Percentiles rank a stretch among this genome's conserved stretches.
These are phyloP conservation scores for Erysimum cheiri DNA, from an alignment of 441 rosid species.

Conservation along the genomic window DNA sequence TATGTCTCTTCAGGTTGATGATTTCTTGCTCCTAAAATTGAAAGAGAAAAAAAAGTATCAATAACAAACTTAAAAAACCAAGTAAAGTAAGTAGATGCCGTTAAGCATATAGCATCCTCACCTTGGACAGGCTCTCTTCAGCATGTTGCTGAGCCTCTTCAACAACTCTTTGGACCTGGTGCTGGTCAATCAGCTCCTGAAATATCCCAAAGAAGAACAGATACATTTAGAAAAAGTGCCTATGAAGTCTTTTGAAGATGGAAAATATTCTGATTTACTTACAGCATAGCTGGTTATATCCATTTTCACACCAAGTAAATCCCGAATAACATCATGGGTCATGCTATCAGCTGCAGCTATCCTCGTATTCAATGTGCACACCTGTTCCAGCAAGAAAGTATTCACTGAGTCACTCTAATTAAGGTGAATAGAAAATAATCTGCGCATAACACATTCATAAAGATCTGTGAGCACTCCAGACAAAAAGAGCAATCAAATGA, in stretches of 20 bases:
- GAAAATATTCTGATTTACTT: slow-evolving; percentile 46
- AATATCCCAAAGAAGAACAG: slow-evolving; percentile 36
- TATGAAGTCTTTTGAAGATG: slow-evolving; percentile 21
- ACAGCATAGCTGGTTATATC: slow-evolving; percentile 90
- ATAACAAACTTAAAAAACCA: slow-evolving; percentile 27
- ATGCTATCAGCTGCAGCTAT: slow-evolving; percentile 96
- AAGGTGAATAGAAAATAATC: slow-evolving; percentile 13
- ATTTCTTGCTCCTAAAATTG: slow-evolving; percentile 73
- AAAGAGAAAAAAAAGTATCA: slow-evolving; percentile 20
- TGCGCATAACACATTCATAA: slow-evolving; percentile 6
- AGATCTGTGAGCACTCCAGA: slow-evolving; percentile 20
- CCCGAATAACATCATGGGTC: slow-evolving; percentile 97
- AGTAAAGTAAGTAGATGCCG: slow-evolving; percentile 5
- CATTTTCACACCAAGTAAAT: slow-evolving; percentile 88
- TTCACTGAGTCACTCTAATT: slow-evolving; percentile 27
- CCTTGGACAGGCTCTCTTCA: slow-evolving; percentile 73
- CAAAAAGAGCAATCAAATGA: slow-evolving; percentile 15
- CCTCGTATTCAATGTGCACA: slow-evolving; percentile 75
- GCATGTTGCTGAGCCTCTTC: slow-evolving; percentile 74
- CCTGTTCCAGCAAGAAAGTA: slow-evolving; percentile 52
- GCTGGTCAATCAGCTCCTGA: slow-evolving; percentile 84
- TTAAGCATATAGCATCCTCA: slow-evolving; percentile 36
- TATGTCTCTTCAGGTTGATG: slow-evolving; percentile 59
- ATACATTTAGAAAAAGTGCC: slow-evolving; percentile 27
- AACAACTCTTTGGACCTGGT: slow-evolving; percentile 69